Base-by-base conservation (phyloP, 352 stramenopile species). In the Globisporangium carolinianum region DNA sequence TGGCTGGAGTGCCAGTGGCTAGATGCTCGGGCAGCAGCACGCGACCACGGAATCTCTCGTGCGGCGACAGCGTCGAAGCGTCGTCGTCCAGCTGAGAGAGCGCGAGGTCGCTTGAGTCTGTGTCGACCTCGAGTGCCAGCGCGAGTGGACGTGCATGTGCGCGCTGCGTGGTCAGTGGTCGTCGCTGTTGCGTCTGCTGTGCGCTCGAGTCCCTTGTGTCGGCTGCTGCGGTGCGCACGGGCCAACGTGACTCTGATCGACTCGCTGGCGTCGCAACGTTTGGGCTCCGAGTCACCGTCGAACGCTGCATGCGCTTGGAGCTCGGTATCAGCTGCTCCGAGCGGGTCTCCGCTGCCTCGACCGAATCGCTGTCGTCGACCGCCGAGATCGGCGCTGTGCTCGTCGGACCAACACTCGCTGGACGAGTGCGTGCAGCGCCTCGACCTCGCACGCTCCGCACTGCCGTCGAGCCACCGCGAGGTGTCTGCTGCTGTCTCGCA, bases 341-440 rank as follows among this genome's bases (percentile, higher is more conserved):
- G 17, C 74, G 32, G 39, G 76, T 76, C 38, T 80, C 69, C 4
- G 48, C 51, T 53, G 48, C 51, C 53, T 83, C 73, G 6, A 79
- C 73, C 1, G 63, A 67, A 36, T 75, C 41, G 46, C 60, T 62
- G 41, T 49, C 41, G 38, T 57, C 37, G 15, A 32, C 24, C 6
- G 39, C 15, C 6, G 9, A n/a, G 15, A 5, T 7, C 5, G 0
- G 6, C 41, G 18, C 17, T 41, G 5, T 3, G 10, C 12, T n/a
- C 9, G 11, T 6, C 17, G 10, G 7, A 46, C 18, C 17, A 10
- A 36, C 14, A 15, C 17, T 15, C 6, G 12, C 17, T 49, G 45
- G 45, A 18, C 45, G 7, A 9, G 36, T 32, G 17, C 55, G 5
- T 47, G 37, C 36, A 11, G 24, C 11, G 9, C 14, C 32, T 41